Conservation (phyloP, 164 flowering plant genomes). For the Kingdonia uniflora region DNA sequence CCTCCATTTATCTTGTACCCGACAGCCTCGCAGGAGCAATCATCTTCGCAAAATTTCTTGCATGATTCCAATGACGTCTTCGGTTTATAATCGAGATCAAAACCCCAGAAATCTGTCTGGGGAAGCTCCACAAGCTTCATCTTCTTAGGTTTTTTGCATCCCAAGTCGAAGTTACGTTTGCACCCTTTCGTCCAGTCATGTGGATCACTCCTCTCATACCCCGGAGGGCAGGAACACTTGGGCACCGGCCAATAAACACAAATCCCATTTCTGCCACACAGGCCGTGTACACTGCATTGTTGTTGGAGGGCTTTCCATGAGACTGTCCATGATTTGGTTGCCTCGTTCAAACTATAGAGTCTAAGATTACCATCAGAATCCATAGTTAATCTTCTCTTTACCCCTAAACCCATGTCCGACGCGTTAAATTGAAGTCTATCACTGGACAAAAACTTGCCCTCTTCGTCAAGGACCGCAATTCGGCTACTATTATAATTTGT, state of each 20-base stretch:
- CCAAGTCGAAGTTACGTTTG: slow-evolving; percentile 8
- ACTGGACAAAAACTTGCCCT: slow-evolving; percentile 12
- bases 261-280: slow-evolving; percentile 18
- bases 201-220: slow-evolving; percentile 12
- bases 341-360: slow-evolving; percentile 14
- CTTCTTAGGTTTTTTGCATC: slow-evolving; percentile 1
- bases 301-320: slow-evolving; percentile 13
- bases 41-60: slow-evolving; percentile 8
- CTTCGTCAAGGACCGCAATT: slow-evolving; percentile 11
- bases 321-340: slow-evolving; percentile 9
- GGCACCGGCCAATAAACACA: slow-evolving; percentile 13
- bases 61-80: slow-evolving; percentile 7
- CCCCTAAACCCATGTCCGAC: slow-evolving; percentile 13
- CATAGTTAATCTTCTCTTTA: slow-evolving; percentile 15
- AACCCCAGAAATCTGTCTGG: slow-evolving; percentile 13
- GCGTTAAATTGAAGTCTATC: slow-evolving; percentile 9
- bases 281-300: slow-evolving; percentile 13
- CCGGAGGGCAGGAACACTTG: slow-evolving; percentile 13
- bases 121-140: slow-evolving; percentile 14
- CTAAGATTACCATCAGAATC: slow-evolving; percentile 19
- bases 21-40: slow-evolving; percentile 14
- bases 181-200: slow-evolving; percentile 16
- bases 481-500: slow-evolving; percentile 14
- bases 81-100: slow-evolving; percentile 5
- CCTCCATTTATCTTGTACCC: slow-evolving; percentile 3